Percentiles rank a stretch among this genome's conserved stretches.
phyloP scores from a whole-genome alignment of 2,329 filamentous ascomycete genomes.

The Dryadomyces quercus-mongolicae region DNA sequence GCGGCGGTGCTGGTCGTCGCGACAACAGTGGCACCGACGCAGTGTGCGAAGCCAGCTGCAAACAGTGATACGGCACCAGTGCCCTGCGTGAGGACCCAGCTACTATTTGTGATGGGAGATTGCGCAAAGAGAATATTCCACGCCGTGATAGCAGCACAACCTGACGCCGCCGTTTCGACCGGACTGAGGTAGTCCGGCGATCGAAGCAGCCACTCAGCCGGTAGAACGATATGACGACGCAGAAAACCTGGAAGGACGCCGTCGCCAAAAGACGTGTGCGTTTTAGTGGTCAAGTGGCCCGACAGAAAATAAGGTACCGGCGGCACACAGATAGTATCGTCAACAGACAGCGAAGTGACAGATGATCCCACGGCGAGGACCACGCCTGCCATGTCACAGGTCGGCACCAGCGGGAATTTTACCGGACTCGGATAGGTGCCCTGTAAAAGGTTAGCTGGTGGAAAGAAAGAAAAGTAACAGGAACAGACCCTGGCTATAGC shows the following conservation, averaged over 20 bases:
- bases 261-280: conserved; percentile 17
- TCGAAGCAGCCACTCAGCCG: conserved; percentile 54
- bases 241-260: conserved; percentile 57
- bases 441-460: conserved; percentile 9
- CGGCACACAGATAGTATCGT: conserved; percentile 32
- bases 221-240: conserved; percentile 54
- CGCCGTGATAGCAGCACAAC: conserved; percentile 29
- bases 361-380: conserved; percentile 37
- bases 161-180: conserved; percentile 42
- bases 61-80: conserved; percentile 59
- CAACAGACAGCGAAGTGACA: conserved; percentile 34
- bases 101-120: conserved; percentile 34
- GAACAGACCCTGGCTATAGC: conserved; percentile 28
- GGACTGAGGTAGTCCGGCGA: conserved; percentile 43
- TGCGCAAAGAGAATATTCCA: background rate
- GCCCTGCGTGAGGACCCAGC: conserved; percentile 54
- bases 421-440: conserved; percentile 34
- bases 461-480: too few relatives aligned
- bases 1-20: conserved; percentile 39
- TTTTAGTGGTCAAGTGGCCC: conserved; percentile 18
- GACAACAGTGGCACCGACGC: conserved; percentile 42
- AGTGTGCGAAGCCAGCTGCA: conserved; percentile 40
- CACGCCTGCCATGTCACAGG: conserved; percentile 41
- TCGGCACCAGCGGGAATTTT: conserved; percentile 31
- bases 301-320: conserved; percentile 50